phyloP scores from a whole-genome alignment of 2,329 filamentous ascomycete species.

The Simplicillium aogashimaense region DNA sequence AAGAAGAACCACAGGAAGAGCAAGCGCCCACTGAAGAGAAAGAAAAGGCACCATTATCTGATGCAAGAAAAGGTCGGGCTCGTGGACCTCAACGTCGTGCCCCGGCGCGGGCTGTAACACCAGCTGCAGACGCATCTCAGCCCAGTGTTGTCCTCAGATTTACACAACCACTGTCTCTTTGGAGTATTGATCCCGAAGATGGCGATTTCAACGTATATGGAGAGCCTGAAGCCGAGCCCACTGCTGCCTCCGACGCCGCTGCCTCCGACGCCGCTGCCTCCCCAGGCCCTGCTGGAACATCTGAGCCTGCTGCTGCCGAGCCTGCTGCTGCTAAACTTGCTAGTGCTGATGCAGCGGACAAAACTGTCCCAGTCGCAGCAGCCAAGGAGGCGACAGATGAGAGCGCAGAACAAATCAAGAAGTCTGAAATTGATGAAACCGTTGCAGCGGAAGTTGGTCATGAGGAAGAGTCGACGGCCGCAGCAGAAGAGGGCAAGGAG shows the following conservation, averaged over 20 bases:
- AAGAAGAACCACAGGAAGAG: constrained; percentile 53
- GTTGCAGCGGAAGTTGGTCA: no score
- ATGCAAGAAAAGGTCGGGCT: constrained; percentile 84
- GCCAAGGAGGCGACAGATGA: no score
- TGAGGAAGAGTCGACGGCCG: no score
- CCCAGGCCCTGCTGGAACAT: no score
- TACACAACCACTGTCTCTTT: constrained; percentile 13
- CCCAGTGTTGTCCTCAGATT: no score
- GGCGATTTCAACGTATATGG: constrained; percentile 25
- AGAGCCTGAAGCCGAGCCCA: constrained; percentile 6
- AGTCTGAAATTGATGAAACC: no score
- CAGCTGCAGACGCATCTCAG: constrained; percentile 12
- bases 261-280: no score
- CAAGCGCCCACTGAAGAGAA: constrained; percentile 46
- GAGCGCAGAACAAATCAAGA: no score
- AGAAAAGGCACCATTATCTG: constrained; percentile 70
- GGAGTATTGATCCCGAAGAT: constrained; percentile 41
- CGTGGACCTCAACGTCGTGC: constrained; percentile 76
- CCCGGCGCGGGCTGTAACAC: constrained; percentile 32
- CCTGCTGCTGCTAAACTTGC: no score
- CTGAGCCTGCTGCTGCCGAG: no score
- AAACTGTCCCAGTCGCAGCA: no score
- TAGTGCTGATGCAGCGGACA: no score
- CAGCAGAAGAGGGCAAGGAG: background rate
- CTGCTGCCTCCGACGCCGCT: background rate